Percentiles rank a stretch among this genome's conserved stretches.
These are phyloP conservation scores for Ensete glaucum DNA, from an alignment of 176 grass and related monocot species.

Conservation along the genomic window DNA sequence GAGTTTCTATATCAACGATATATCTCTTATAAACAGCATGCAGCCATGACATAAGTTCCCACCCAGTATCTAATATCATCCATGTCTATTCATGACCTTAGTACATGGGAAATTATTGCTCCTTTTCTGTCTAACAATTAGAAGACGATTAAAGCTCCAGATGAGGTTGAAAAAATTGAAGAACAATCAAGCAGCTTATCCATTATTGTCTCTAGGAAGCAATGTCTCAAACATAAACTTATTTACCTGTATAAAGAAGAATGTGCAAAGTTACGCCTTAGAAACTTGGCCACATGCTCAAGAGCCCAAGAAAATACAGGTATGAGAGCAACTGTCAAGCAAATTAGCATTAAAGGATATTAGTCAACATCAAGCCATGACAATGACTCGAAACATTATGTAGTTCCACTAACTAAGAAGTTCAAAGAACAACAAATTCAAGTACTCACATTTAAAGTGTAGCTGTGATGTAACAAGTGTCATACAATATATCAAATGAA, in stretches of 20 bases:
- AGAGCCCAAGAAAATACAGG: slow-evolving; percentile 84
- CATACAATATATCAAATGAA: slow-evolving; percentile 85
- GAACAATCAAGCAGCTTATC: background rate
- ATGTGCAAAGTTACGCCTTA: slow-evolving; percentile 53
- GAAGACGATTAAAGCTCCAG: no score
- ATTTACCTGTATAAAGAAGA: slow-evolving; percentile 86
- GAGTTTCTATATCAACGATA: background rate
- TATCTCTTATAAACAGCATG: background rate
- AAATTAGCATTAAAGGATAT: slow-evolving; percentile 11
- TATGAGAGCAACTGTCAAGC: slow-evolving; percentile 77
- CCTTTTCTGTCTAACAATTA: no score
- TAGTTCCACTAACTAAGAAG: slow-evolving; percentile 17
- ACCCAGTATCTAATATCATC: background rate
- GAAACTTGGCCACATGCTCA: slow-evolving; percentile 70
- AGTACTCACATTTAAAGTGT: slow-evolving; percentile 79
- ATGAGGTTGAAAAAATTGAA: no score
- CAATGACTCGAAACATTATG: slow-evolving; percentile 13
- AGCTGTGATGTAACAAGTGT: slow-evolving; percentile 75
- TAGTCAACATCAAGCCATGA: slow-evolving; percentile 16
- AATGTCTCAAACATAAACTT: slow-evolving; percentile 3
- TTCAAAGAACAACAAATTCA: background rate
- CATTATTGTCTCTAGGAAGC: background rate
- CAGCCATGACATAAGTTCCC: background rate
- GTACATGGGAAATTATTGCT: no score
- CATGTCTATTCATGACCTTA: no score